phyloP scores from a whole-genome alignment of 75 land plant species.

The Pinus tabuliformis region DNA sequence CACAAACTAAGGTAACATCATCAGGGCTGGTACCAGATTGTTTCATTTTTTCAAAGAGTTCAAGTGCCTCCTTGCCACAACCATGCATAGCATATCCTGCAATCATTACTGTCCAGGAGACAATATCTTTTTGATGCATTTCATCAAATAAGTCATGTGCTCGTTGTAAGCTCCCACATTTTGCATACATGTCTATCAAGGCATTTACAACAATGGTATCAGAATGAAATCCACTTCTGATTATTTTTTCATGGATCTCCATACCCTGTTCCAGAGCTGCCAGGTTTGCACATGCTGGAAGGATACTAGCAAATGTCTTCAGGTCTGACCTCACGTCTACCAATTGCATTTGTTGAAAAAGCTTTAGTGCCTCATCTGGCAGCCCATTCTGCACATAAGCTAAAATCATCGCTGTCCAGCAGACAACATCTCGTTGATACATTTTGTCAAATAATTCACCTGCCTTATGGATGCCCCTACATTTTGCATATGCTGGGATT shows the following conservation, averaged over 20 bases:
- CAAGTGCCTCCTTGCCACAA: conserved; percentile 40
- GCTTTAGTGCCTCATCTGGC: not conserved
- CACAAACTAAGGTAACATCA: conserved; percentile 62
- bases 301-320: conserved; percentile 11
- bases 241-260: conserved; percentile 5
- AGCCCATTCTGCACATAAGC: not conserved
- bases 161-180: conserved; percentile 1
- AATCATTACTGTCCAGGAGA: conserved; percentile 72
- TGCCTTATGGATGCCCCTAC: conserved; percentile 16
- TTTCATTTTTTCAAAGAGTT: conserved; percentile 43
- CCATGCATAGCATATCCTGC: conserved; percentile 59
- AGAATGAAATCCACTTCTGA: not conserved
- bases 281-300: conserved; percentile 6
- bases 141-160: conserved; percentile 1
- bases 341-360: not conserved
- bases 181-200: conserved; percentile 8
- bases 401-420: conserved; percentile 25
- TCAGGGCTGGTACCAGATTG: conserved; percentile 53
- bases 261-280: conserved; percentile 7
- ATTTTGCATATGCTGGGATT: conserved; percentile 17
- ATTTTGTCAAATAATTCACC: conserved; percentile 16
- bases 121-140: conserved; percentile 42
- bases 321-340: conserved; percentile 6
- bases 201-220: conserved; percentile 5
- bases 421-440: conserved; percentile 8